These are phyloP conservation scores for Tuber brumale DNA, from an alignment of 495 filamentous ascomycete species.

Conservation along the genomic window DNA sequence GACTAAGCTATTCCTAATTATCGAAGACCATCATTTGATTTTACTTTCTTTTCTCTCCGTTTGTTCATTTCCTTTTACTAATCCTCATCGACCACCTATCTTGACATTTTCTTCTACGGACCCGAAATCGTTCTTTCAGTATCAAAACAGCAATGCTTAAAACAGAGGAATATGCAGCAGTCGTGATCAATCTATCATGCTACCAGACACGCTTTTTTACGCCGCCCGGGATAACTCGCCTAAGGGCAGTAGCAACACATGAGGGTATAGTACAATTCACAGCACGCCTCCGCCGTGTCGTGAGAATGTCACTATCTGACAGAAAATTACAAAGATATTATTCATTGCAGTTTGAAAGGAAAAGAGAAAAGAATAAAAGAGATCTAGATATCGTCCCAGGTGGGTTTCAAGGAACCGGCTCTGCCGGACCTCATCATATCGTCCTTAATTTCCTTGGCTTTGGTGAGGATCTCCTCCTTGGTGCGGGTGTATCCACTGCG, in stretches of 20 bases:
- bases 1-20: no score
- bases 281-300: not conserved
- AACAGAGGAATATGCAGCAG: not conserved
- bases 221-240: not conserved
- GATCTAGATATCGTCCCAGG: not conserved
- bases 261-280: not conserved
- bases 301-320: not conserved
- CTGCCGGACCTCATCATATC: constrained; percentile 2
- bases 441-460: not conserved
- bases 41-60: no score
- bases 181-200: not conserved
- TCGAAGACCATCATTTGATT: no score
- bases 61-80: no score
- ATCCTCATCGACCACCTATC: no score
- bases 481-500: not conserved
- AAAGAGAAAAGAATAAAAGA: not conserved
- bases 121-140: no score
- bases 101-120: no score
- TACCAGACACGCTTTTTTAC: not conserved
- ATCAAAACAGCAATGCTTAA: not conserved
- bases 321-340: not conserved
- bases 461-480: constrained; percentile 5
- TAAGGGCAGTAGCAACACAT: not conserved
- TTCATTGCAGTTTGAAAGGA: not conserved
- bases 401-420: not conserved